A percentile compares a stretch with the other conserved stretches of the same genome.
Conservation (phyloP, 148 eudicot species). For the Amaranthus hypochondriacus region DNA sequence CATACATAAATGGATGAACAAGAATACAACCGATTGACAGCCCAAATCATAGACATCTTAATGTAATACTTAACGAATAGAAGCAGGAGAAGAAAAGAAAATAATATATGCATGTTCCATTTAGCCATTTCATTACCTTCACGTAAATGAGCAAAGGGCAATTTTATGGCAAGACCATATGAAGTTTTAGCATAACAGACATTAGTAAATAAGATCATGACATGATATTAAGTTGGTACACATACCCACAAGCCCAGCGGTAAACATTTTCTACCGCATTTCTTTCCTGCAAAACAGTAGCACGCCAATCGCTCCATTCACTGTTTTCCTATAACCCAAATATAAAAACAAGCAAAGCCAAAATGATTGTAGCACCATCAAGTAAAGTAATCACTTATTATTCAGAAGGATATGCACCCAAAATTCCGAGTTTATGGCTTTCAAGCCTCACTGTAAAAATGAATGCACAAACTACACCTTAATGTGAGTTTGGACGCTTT, state of each 20-base stretch:
- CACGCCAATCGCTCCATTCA: constrained; percentile 80
- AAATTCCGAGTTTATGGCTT: neutral
- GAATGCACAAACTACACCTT: constrained; percentile 40
- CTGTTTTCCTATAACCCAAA: constrained; percentile 46
- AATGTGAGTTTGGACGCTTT: constrained; percentile 52
- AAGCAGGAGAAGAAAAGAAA: neutral
- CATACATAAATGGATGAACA: neutral
- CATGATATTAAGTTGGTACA: constrained; percentile 11
- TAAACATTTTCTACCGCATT: constrained; percentile 73
- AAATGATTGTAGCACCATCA: neutral
- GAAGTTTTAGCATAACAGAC: neutral
- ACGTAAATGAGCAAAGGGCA: neutral
- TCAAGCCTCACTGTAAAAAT: constrained; percentile 2
- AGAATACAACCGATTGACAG: neutral
- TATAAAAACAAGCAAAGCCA: constrained; percentile 15
- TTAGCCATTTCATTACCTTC: neutral
- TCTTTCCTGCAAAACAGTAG: constrained; percentile 67
- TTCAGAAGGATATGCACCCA: neutral
- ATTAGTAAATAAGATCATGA: neutral
- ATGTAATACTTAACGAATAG: neutral
- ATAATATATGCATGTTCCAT: neutral
- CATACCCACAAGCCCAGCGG: constrained; percentile 96
- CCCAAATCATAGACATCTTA: neutral
- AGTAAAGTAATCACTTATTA: neutral
- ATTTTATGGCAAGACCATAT: neutral